phyloP scores from a whole-genome alignment of 345 rosid species.

The Lepidium sativum region DNA sequence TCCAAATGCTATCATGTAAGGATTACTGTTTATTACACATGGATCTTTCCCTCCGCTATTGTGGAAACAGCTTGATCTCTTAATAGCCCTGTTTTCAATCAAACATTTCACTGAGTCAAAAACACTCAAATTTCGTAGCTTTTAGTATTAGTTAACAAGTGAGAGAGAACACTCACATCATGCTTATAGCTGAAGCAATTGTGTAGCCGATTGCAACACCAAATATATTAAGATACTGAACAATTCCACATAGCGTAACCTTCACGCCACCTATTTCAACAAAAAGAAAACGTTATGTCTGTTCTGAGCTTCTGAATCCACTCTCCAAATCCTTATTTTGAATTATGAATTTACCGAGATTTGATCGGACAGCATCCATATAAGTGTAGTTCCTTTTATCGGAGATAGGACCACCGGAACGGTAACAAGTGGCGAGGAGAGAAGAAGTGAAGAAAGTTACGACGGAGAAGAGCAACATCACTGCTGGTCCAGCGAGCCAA shows the following conservation, averaged over 20 bases:
- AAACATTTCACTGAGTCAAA: neutral
- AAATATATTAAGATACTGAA: conserved; percentile 32
- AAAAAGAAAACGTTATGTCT: neutral
- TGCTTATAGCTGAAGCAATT: conserved; percentile 38
- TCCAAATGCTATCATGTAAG: conserved; percentile 71
- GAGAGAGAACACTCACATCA: conserved; percentile 29
- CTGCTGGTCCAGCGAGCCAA: conserved; percentile 48
- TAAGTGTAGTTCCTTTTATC: conserved; percentile 40
- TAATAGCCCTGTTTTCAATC: conserved; percentile 47
- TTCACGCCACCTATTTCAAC: conserved; percentile 21
- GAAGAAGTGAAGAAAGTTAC: conserved; percentile 38
- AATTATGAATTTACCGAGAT: conserved; percentile 24
- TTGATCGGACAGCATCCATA: conserved; percentile 34
- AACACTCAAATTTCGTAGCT: neutral
- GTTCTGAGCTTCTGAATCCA: neutral
- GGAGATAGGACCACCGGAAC: conserved; percentile 33
- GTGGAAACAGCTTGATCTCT: conserved; percentile 79
- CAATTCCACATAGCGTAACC: conserved; percentile 30
- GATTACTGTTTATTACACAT: conserved; percentile 68
- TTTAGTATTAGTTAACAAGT: neutral
- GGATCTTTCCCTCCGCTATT: conserved; percentile 55
- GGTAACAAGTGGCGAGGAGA: conserved; percentile 34
- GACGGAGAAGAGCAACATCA: conserved; percentile 32
- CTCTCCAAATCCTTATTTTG: neutral
- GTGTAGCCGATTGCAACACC: conserved; percentile 49